phyloP scores from a whole-genome alignment of 2,329 filamentous ascomycete species.

The Rosellinia necatrix region DNA sequence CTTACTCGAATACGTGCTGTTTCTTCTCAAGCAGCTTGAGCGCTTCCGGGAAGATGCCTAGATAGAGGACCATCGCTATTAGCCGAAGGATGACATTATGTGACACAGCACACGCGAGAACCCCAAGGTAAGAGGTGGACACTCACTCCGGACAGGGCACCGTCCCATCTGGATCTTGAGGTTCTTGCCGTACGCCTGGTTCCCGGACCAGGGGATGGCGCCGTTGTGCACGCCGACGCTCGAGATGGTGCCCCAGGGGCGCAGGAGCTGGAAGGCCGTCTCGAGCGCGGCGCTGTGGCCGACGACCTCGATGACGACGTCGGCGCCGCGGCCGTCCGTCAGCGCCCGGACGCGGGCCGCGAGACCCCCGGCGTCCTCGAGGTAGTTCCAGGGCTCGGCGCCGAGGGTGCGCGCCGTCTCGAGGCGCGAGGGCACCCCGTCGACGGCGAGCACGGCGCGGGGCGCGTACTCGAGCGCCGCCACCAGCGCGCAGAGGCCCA shows the following conservation, averaged over 20 bases:
- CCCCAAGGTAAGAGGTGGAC: no score
- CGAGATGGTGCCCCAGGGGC: conserved; percentile 25
- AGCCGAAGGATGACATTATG: background rate
- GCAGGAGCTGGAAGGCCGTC: conserved; percentile 21
- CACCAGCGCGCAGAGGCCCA: conserved; percentile 25
- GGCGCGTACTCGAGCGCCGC: conserved; percentile 27
- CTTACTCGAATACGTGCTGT: conserved; percentile 26
- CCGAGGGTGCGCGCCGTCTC: conserved; percentile 17
- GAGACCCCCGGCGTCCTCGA: conserved; percentile 6
- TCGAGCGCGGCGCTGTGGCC: conserved; percentile 27
- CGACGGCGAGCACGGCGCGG: conserved; percentile 20
- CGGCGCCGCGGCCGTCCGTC: conserved; percentile 22
- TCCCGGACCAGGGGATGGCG: conserved; percentile 20
- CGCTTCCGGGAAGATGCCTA: conserved; percentile 25
- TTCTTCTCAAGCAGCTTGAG: conserved; percentile 21
- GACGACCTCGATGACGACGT: conserved; percentile 26
- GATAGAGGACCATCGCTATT: background rate
- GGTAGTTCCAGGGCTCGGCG: conserved; percentile 25
- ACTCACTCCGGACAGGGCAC: conserved; percentile 26
- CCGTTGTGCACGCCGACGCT: conserved; percentile 27
- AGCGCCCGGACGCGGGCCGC: conserved; percentile 20
- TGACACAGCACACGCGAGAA: background rate
- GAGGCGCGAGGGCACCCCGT: conserved; percentile 18
- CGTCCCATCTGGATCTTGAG: conserved; percentile 27
- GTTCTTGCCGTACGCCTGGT: conserved; percentile 25